These are phyloP conservation scores for Carex sylvatica DNA, from an alignment of 202 grass and related monocot species.

Conservation along the genomic window DNA sequence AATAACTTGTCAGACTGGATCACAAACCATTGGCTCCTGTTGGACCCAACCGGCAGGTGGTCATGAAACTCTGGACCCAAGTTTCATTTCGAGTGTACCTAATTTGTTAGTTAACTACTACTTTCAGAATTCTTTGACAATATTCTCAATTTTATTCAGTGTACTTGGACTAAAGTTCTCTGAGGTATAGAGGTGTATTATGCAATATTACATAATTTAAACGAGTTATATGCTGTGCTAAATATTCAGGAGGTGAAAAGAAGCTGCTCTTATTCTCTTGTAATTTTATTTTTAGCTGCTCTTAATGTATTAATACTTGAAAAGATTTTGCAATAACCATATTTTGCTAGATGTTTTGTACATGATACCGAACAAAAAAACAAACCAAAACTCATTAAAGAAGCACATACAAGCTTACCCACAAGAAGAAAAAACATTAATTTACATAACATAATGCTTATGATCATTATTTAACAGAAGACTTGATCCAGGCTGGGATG, in stretches of 20 bases:
- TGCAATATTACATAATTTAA: background rate
- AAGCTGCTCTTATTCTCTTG: background rate
- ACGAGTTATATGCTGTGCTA: background rate
- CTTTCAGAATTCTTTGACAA: no score
- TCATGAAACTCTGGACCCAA: background rate
- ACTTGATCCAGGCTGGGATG: slow-evolving; percentile 23
- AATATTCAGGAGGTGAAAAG: no score
- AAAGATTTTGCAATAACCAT: background rate
- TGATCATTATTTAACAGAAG: background rate
- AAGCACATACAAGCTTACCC: background rate
- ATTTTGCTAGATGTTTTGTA: background rate
- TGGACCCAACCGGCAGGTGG: background rate
- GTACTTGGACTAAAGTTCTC: background rate
- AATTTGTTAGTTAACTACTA: no score
- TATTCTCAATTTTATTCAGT: background rate
- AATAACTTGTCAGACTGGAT: no score
- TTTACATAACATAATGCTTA: background rate
- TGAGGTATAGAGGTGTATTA: background rate
- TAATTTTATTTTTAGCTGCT: background rate
- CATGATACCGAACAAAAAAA: background rate
- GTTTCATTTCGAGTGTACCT: no score
- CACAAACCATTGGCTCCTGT: no score
- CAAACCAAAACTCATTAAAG: background rate
- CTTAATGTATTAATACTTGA: background rate
- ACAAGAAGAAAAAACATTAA: background rate